A percentile compares a stretch with the other conserved stretches of the same genome.
phyloP scores from a whole-genome alignment of 1,284 basidiomycete genomes.

The Pterulicium gracile region DNA sequence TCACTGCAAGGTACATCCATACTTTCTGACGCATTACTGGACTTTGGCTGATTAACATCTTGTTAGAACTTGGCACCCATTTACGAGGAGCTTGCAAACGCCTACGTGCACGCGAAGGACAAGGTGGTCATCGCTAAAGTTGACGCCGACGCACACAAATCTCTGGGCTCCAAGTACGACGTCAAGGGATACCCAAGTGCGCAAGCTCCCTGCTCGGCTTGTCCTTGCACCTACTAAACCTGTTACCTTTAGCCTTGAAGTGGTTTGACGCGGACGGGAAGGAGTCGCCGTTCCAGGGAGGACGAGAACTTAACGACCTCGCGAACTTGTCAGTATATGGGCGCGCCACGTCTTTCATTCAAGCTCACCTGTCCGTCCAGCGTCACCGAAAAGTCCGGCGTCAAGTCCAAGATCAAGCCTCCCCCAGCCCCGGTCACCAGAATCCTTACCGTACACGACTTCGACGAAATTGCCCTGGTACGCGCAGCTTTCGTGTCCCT shows the following conservation, averaged over 20 bases:
- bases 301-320: slow-evolving; percentile 74
- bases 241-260: slow-evolving; percentile 59
- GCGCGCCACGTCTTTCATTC: slow-evolving; percentile 1
- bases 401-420: slow-evolving; percentile 79
- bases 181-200: slow-evolving; percentile 84
- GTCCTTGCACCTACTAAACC: slow-evolving; percentile 4
- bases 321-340: slow-evolving; percentile 52
- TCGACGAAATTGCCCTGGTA: slow-evolving; percentile 67
- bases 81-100: slow-evolving; percentile 86
- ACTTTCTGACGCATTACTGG: neutral
- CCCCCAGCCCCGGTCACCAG: slow-evolving; percentile 69
- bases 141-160: slow-evolving; percentile 79
- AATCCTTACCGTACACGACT: slow-evolving; percentile 63
- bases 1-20: slow-evolving; percentile 61
- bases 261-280: slow-evolving; percentile 76
- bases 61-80: slow-evolving; percentile 72
- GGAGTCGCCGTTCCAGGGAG: slow-evolving; percentile 64
- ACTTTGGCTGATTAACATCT: slow-evolving; percentile 7
- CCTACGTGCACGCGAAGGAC: slow-evolving; percentile 66
- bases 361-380: slow-evolving; percentile 24
- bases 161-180: slow-evolving; percentile 62
- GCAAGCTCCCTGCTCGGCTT: slow-evolving; percentile 14
- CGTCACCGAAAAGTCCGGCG: slow-evolving; percentile 64
- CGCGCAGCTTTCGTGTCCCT: slow-evolving; percentile 13
- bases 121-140: slow-evolving; percentile 89